A percentile compares a stretch with the other conserved stretches of the same genome.
phyloP scores from a whole-genome alignment of 768 basidiomycete genomes.

The Auricularia sp. region DNA sequence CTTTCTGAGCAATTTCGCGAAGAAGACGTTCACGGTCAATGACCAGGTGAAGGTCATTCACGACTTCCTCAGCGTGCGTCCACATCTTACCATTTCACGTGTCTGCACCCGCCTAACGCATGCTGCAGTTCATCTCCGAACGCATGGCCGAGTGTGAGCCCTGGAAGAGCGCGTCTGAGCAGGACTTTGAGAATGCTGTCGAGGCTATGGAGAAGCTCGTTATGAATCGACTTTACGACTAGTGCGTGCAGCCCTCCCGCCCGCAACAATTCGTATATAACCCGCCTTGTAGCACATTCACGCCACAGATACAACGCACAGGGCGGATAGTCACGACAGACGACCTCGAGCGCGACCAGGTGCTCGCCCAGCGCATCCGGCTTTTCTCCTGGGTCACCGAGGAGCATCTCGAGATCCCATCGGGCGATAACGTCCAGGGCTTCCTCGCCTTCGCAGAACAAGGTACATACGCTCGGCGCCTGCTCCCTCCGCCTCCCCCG shows the following conservation, averaged over 20 bases:
- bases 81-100: background rate
- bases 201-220: constrained; percentile 99
- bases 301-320: constrained; percentile 65
- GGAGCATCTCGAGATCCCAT: constrained; percentile 83
- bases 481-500: background rate
- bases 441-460: constrained; percentile 86
- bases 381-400: constrained; percentile 88
- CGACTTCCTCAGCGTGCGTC: constrained; percentile 76
- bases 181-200: constrained; percentile 91
- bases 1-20: constrained; percentile 88
- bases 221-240: constrained; percentile 95
- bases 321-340: constrained; percentile 76
- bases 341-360: constrained; percentile 91
- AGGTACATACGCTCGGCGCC: constrained; percentile 35
- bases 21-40: constrained; percentile 80
- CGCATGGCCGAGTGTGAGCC: constrained; percentile 76
- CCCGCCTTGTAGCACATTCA: constrained; percentile 63
- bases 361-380: constrained; percentile 80
- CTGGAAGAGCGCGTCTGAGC: constrained; percentile 69
- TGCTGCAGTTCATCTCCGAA: constrained; percentile 66
- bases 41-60: constrained; percentile 95
- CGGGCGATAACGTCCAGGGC: constrained; percentile 61
- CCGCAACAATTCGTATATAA: background rate
- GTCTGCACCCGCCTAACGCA: background rate
- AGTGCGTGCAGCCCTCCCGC: constrained; percentile 42